A percentile compares a stretch with the other conserved stretches of the same genome.
phyloP scores from a whole-genome alignment of 139 green algal species.

The Haematococcus sp. region DNA sequence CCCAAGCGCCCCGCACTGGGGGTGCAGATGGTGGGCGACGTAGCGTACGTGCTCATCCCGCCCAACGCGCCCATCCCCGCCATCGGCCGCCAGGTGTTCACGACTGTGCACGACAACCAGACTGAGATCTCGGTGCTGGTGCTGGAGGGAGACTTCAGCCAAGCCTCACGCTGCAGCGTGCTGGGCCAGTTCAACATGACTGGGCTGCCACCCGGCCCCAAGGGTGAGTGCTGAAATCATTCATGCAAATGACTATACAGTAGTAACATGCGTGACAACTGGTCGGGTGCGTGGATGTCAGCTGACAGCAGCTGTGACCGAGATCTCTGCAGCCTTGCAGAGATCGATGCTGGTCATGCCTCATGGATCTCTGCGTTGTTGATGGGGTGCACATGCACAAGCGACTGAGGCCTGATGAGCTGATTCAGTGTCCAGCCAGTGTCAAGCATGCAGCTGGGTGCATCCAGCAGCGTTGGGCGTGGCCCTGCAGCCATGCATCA shows the following conservation, averaged over 20 bases:
- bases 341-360: no score
- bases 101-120: slow-evolving; percentile 47
- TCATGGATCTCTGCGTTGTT: no score
- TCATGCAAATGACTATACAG: background rate
- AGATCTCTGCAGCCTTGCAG: no score
- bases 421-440: no score
- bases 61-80: slow-evolving; percentile 30
- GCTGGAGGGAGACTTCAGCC: slow-evolving; percentile 45
- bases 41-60: slow-evolving; percentile 52
- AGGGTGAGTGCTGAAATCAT: background rate
- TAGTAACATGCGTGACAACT: background rate
- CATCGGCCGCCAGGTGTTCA: slow-evolving; percentile 33
- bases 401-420: no score
- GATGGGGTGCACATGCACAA: no score
- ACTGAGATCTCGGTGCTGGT: slow-evolving; percentile 57
- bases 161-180: slow-evolving; percentile 49
- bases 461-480: no score
- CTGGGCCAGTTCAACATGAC: slow-evolving; percentile 66
- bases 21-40: slow-evolving; percentile 46
- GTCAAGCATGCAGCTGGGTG: no score
- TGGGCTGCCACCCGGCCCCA: slow-evolving; percentile 36
- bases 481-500: no score
- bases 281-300: background rate
- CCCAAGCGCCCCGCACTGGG: slow-evolving; percentile 45
- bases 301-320: no score